These are phyloP conservation scores for Candida broadrunensis DNA, from an alignment of 805 yeast genomes.

Conservation along the genomic window DNA sequence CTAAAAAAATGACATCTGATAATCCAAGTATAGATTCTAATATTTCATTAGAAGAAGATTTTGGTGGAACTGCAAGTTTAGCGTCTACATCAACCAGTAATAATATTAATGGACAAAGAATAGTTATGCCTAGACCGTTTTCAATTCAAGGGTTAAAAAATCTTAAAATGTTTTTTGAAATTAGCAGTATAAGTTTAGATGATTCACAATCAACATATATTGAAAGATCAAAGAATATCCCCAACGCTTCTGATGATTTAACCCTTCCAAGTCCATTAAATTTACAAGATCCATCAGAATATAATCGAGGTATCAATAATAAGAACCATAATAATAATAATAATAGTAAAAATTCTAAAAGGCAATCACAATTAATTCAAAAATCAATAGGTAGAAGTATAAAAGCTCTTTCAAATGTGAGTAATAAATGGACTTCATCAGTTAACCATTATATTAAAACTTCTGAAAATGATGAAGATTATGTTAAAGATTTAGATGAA, in stretches of 20 bases:
- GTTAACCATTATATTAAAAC: conserved; percentile 59
- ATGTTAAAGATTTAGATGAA: conserved; percentile 42
- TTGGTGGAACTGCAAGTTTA: background rate
- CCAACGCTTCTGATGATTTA: background rate
- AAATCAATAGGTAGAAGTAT: conserved; percentile 22
- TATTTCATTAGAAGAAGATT: background rate
- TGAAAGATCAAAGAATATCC: conserved; percentile 1
- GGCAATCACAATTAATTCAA: conserved; percentile 11
- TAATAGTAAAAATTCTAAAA: conserved; percentile 7
- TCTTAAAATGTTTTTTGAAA: conserved; percentile 32
- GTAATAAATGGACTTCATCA: conserved; percentile 51
- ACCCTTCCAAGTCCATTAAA: conserved; percentile 16
- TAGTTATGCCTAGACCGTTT: conserved; percentile 27
- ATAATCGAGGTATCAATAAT: no score
- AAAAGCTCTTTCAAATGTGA: conserved; percentile 27
- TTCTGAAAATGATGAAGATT: conserved; percentile 45
- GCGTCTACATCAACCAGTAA: background rate
- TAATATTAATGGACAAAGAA: background rate
- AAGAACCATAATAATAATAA: no score
- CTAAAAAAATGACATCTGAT: background rate
- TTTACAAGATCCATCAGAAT: conserved; percentile 25
- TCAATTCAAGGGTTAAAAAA: conserved; percentile 29
- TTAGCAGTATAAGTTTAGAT: conserved; percentile 17
- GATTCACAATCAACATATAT: conserved; percentile 24
- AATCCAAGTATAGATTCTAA: background rate